Conservation (phyloP, 805 yeast genomes). For the Suhomyces sp. region DNA sequence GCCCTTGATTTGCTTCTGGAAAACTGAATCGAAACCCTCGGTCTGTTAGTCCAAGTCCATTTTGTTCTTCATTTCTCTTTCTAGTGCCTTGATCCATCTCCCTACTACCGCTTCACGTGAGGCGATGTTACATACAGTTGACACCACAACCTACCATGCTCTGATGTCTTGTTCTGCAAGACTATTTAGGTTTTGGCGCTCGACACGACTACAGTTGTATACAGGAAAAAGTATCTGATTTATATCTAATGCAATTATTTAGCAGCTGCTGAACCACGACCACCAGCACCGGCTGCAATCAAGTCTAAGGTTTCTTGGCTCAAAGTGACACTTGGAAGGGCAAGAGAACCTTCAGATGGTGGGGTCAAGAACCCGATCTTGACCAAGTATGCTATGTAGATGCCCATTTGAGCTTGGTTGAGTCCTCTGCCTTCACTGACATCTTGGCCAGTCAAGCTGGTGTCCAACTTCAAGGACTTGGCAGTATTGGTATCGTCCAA, state of each 20-base stretch:
- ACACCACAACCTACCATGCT: not conserved
- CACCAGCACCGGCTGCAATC: slow-evolving; percentile 66
- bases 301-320: slow-evolving; percentile 53
- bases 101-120: not conserved
- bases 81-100: not conserved
- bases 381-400: slow-evolving; percentile 76
- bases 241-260: not conserved
- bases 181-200: not conserved
- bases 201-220: not conserved
- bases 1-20: not conserved
- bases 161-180: not conserved
- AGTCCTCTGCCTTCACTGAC: slow-evolving; percentile 72
- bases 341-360: slow-evolving; percentile 46
- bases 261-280: slow-evolving; percentile 63
- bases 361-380: slow-evolving; percentile 75
- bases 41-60: not conserved
- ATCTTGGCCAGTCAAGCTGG: slow-evolving; percentile 63
- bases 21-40: not conserved
- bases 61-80: not conserved
- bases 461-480: slow-evolving; percentile 62
- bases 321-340: slow-evolving; percentile 57
- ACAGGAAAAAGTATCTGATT: not conserved
- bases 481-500: slow-evolving; percentile 83
- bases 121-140: not conserved
- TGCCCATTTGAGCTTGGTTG: slow-evolving; percentile 60